Percentiles rank a stretch among this genome's conserved stretches.
phyloP scores from a whole-genome alignment of 192 early-diverging fungal species.

The Backusella psychrophila region DNA sequence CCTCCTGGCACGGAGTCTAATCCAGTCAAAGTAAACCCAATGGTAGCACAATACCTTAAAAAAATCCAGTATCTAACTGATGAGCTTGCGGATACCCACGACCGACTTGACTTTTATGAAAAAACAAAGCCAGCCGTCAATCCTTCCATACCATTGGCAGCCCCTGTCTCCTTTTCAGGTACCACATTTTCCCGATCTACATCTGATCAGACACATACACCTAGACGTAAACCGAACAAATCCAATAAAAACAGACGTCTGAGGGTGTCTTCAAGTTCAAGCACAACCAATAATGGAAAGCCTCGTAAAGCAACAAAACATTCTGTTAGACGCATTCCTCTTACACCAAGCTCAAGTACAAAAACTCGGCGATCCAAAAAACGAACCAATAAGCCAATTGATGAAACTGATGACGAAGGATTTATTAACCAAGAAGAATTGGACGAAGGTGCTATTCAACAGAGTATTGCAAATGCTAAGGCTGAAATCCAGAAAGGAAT shows the following conservation, averaged over 20 bases:
- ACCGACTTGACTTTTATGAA: slow-evolving; percentile 26
- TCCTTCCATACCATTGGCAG: not conserved
- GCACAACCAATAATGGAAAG: not conserved
- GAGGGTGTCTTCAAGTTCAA: slow-evolving; percentile 7
- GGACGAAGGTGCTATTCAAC: slow-evolving; percentile 22
- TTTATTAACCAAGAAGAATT: not conserved
- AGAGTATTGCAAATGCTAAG: slow-evolving; percentile 35
- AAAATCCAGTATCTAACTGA: slow-evolving; percentile 36
- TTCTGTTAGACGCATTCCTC: not conserved
- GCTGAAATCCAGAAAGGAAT: slow-evolving; percentile 39
- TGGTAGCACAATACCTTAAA: slow-evolving; percentile 34
- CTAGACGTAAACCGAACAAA: not conserved
- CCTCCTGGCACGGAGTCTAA: not conserved
- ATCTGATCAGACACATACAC: not conserved
- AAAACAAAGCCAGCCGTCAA: not conserved
- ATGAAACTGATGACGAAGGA: not conserved
- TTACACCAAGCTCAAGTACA: slow-evolving; percentile 9
- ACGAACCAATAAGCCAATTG: not conserved
- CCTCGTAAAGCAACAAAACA: not conserved
- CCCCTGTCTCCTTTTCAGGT: slow-evolving; percentile 13
- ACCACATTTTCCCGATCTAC: not conserved
- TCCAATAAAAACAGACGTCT: not conserved
- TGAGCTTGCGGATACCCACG: slow-evolving; percentile 35
- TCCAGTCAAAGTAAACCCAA: slow-evolving; percentile 26
- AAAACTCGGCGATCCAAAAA: not conserved